These are phyloP conservation scores for Persicaria maculosa DNA, from an alignment of 148 eudicot species.

Conservation along the genomic window DNA sequence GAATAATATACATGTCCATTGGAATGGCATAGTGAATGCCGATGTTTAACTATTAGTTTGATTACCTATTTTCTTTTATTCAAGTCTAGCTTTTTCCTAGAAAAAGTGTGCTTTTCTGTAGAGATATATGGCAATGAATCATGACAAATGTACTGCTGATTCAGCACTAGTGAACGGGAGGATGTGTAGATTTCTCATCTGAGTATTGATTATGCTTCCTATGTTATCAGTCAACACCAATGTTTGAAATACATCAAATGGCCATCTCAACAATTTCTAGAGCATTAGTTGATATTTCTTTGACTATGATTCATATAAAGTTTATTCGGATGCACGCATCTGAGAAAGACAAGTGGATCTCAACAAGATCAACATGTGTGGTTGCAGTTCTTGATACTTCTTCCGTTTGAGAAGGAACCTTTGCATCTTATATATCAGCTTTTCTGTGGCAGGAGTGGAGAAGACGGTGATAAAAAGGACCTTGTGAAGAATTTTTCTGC, in stretches of 20 bases:
- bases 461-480: constrained; percentile 69
- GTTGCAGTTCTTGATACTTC: too few species aligned
- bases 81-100: too few species aligned
- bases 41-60: too few species aligned
- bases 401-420: not conserved
- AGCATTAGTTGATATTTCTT: not conserved
- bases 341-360: not conserved
- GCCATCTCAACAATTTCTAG: too few species aligned
- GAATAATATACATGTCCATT: not conserved
- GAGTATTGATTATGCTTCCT: not conserved
- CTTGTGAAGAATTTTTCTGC: constrained; percentile 69
- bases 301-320: not conserved
- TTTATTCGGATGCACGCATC: not conserved
- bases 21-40: not conserved
- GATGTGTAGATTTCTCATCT: not conserved
- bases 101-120: too few species aligned
- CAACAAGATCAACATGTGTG: not conserved
- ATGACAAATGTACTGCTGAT: too few species aligned
- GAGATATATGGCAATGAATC: too few species aligned
- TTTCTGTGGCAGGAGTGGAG: constrained; percentile 46
- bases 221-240: too few species aligned
- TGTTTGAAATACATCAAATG: too few species aligned
- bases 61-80: too few species aligned
- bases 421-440: not conserved
- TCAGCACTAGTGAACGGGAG: too few species aligned